Evolutionary conservation across 805 yeast species (phyloP), one percentile per base, ranked within the genome.

Genomic region (Isabelozyma heimii): DNA sequence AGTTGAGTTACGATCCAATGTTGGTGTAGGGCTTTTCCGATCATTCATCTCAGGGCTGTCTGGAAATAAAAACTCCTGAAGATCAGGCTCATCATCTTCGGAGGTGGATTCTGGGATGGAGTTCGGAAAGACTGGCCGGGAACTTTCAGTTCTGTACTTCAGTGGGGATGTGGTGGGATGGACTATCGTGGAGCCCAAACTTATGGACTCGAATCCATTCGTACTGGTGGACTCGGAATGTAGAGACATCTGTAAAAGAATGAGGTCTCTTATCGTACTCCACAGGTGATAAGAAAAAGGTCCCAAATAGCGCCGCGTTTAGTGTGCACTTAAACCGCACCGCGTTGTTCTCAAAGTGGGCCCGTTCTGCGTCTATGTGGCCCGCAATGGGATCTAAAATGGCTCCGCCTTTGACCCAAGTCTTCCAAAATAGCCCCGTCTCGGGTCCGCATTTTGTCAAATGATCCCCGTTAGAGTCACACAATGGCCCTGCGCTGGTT

Each of bases 201-300:
- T 55, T n/a, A 55, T 54, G 10, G 59, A 55, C 39, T 55, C 58
- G 43, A 55, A 55, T 9, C 24, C 40, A 17, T 17, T 17, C 14
- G 14, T n/a, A 16, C 24, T 14, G 12, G 40, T 16, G 14, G 7
- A 30, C n/a, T 30, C n/a, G 5, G 35, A 30, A 30, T 30, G 35
- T 30, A 30, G 35, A 9, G 35, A 30, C 35, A 30, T 30, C 6
- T 20, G 24, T 20, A 20, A 20, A 20, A 20, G 24, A 20, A 20
- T 20, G 24, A 20, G 24, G 24, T 20, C 24, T 20, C 24, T 20
- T 20, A 30, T 30, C 35, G 35, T 30, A 30, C 35, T 20, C 24
- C 24, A 20, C 24, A 20, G 24, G 24, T 20, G 24, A 20, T 20
- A 20, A 20, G 24, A 20, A 20, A 20, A 20, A 20, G 24, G 24